phyloP scores from a whole-genome alignment of 768 basidiomycete genomes.

The Amanita phalloides region DNA sequence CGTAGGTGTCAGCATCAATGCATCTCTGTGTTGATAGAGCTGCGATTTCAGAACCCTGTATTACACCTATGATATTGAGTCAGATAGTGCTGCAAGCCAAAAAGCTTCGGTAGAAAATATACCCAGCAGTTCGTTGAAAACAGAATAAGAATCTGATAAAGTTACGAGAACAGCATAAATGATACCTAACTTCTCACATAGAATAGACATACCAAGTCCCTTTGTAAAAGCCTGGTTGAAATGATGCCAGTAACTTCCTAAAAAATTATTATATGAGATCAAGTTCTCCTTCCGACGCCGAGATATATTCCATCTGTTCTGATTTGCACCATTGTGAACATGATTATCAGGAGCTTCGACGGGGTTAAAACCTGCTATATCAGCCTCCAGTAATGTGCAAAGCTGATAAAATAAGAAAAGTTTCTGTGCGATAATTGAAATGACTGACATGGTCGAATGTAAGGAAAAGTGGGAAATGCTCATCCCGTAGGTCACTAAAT shows the following conservation, averaged over 20 bases:
- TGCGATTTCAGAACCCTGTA: constrained; percentile 57
- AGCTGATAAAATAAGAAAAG: constrained; percentile 21
- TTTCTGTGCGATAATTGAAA: background rate
- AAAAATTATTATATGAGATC: constrained; percentile 38
- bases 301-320: background rate
- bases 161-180: background rate
- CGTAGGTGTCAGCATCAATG: constrained; percentile 35
- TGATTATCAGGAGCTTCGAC: background rate
- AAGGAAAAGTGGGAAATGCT: constrained; percentile 61
- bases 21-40: constrained; percentile 21
- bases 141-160: constrained; percentile 43
- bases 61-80: constrained; percentile 31
- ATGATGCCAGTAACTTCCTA: constrained; percentile 46
- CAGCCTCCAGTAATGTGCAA: constrained; percentile 36
- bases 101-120: constrained; percentile 4
- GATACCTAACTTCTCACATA: background rate
- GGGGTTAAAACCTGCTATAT: constrained; percentile 15
- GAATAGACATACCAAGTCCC: constrained; percentile 31
- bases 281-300: background rate
- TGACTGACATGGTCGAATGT: constrained; percentile 48
- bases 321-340: constrained; percentile 8
- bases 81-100: background rate
- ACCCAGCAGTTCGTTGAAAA: constrained; percentile 62
- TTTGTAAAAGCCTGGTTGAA: constrained; percentile 40
- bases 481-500: constrained; percentile 46